Evolutionary conservation across 495 filamentous ascomycete species (phyloP), one percentile per base, ranked within the genome.

Genomic region (Glarea lozoyensis): DNA sequence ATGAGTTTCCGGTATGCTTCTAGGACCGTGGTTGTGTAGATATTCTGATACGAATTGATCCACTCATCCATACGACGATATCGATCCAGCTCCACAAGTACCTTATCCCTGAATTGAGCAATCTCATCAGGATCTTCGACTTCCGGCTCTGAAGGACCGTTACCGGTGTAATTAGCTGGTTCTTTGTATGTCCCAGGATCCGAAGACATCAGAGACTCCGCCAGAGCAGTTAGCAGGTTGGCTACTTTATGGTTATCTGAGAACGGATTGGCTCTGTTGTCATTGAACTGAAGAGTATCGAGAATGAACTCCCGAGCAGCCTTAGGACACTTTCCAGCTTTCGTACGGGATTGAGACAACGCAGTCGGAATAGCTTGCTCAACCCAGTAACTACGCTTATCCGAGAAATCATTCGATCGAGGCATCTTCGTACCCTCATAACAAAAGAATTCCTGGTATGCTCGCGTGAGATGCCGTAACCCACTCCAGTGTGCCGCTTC

Each of bases 51-150:
- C 0, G 88, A 93, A 24, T 81, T 76, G 0, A 83, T 84, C 81
- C 88, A 97, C 62, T 96, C 88, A 53, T 99, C 92, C 72, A 93
- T 87, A 33, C 90, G 78, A 36, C 88, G 76, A 55, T 90, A 86
- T 38, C 93, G 76, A 44, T 95, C 86, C 34, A 99, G 86, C 57
- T 94, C 88, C 27, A 83, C 80, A 12, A 94, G 60, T 2, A 83
- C 83, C 33, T 76, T 72, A 31, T 75, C 73, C 44, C 84, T 75
- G 30, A 92, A 81, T 21, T 69, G 59, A 53, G 38, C 60, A 39
- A 2, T 63, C 34, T 63, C 75, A n/a, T 70, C 65, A 45, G 78
- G 71, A 15, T 78, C 77, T 18, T 70, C 66, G n/a, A 76, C 69
- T 23, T 75, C 68, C 30, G 64, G 75, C 39, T 32, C 65, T 58